Evolutionary conservation across 192 early-diverging fungal species (phyloP), one percentile per base, ranked within the genome.

Genomic region (Coemansia sp.): DNA sequence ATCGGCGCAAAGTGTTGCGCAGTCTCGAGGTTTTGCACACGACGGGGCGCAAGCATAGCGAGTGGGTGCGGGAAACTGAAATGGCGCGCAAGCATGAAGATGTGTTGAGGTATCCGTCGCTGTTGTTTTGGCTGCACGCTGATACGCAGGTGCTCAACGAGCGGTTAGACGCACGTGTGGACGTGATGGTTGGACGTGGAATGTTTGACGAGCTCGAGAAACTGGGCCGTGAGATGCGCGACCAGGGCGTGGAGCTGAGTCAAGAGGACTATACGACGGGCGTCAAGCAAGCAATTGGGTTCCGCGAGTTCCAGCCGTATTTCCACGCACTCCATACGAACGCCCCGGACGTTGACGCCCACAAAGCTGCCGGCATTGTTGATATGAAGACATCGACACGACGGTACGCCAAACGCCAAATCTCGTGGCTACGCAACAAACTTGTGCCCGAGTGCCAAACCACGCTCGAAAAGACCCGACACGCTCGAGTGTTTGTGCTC

Each of bases 121-220:
- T 87, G 34, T 77, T 98, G 18, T 90, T 97, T 49, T 98, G 96
- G 96, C 76, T 96, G 2, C 91, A 93, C 70, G 86, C 93, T 0
- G 87, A 89, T 21, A 76, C 82, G 7, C 64, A 66, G 5, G 62
- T 74, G 15, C 70, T 98, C 11, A 84, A 95, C 47, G 79, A 83
- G 56, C 85, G 96, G 31, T 76, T 98, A 9, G 92, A 97, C 64
- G 71, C 74, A 12, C 87, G 96, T 11, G 90, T 97, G 2, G 89
- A 91, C 63, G 81, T 75, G n/a, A 98, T 98, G 96, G 85, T 96
- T 42, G 74, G 67, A 44, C 84, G 67, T 58, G 88, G 81, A 44
- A 68, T 72, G 73, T 86, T 78, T 62, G 61, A 65, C 23, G 84
- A 84, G 82, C 68, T 84, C 10, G 61, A 38, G 14, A 34, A 63